Percentiles rank a stretch among this genome's conserved stretches.
phyloP scores from a whole-genome alignment of 2,329 filamentous ascomycete genomes.

The Elsinoe necatrix region DNA sequence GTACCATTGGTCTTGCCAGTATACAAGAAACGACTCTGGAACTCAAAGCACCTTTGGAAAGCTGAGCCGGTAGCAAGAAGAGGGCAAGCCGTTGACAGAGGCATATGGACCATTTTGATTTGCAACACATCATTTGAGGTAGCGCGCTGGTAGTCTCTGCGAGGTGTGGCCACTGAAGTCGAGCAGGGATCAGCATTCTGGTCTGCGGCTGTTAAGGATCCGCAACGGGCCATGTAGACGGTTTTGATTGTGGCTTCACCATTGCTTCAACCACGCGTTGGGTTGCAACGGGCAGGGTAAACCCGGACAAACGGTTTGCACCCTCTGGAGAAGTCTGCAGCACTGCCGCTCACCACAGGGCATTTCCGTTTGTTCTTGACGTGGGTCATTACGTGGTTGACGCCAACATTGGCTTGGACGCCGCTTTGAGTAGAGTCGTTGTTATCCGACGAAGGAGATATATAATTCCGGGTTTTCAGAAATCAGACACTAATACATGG shows the following conservation, averaged over 20 bases:
- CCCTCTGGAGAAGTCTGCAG: background rate
- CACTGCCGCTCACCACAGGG: background rate
- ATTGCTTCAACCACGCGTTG: conserved; percentile 3
- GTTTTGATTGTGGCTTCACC: conserved; percentile 1
- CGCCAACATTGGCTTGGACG: conserved; percentile 8
- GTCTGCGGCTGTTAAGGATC: background rate
- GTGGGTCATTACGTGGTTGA: background rate
- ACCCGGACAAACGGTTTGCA: background rate
- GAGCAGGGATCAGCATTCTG: conserved; percentile 2
- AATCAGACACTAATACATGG: no score
- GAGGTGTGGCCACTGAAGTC: background rate
- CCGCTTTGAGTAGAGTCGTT: background rate
- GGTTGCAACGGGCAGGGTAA: background rate
- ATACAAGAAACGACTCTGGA: background rate
- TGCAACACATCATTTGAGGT: background rate
- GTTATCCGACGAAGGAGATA: no score
- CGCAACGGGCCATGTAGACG: background rate
- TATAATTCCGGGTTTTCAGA: no score
- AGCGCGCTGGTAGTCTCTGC: background rate
- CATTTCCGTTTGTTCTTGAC: background rate
- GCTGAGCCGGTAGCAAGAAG: background rate
- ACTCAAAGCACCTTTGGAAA: background rate
- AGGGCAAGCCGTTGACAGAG: background rate
- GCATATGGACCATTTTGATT: background rate
- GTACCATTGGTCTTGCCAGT: conserved; percentile 6